Base-by-base conservation (phyloP, 192 early-diverging fungal genomes). In the Tieghemiomyces parasiticus region DNA sequence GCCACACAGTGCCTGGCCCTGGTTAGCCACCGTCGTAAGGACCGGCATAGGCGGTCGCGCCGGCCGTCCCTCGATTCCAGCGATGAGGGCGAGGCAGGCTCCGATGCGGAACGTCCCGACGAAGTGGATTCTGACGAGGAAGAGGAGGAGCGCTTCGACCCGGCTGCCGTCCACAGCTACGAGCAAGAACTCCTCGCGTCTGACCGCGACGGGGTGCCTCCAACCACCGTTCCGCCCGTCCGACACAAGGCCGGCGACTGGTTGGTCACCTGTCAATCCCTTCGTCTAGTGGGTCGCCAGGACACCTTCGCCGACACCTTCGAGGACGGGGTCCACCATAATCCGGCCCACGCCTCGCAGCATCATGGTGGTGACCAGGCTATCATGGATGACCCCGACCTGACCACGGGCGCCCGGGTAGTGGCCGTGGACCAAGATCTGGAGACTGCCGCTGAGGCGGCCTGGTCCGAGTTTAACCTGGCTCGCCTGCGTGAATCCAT, bases 201-300 rank as follows among this genome's bases (percentile, higher is more conserved):
- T 6, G 38, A 6, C 38, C 16, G 16, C 16, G 38, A 42, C 38
- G 38, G 38, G 8, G 16, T 16, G 38, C 16, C n/a, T n/a, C n/a
- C n/a, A n/a, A n/a, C n/a, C n/a, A n/a, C n/a, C n/a, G n/a, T n/a
- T n/a, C n/a, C n/a, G n/a, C n/a, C n/a, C n/a, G n/a, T n/a, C n/a
- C n/a, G n/a, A n/a, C n/a, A n/a, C n/a, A n/a, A n/a, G n/a, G 16
- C 38, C 16, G 38, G 34, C 2, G 55, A 58, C n/a, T 58, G 55
- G 55, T 22, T 58, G 34, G 30, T 58, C 34, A 58, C 55, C 20
- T 38, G 33, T 20, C 55, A 58, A 3, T 58, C 33, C 19, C 16
- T 58, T 1, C 55, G 35, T 24, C 13, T 58, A 25, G n/a, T 58
- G 55, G 55, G 50, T 16, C 50, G 50, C 24, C 13, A 52, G 30